Base-by-base conservation (phyloP, 495 filamentous ascomycete species). In the Chaetomium cochliodes region DNA sequence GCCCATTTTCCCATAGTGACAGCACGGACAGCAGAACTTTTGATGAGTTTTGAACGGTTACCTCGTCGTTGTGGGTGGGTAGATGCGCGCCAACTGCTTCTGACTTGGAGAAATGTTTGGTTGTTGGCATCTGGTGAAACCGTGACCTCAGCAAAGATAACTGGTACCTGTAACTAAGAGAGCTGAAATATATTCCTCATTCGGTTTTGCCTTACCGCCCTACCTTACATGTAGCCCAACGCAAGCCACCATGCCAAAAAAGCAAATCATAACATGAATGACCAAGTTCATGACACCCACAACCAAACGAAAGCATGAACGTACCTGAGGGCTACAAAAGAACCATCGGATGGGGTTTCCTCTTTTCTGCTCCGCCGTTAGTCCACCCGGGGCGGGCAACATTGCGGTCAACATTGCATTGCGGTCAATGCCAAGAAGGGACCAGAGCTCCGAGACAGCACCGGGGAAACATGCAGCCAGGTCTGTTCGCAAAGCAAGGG, bases 391-490 rank as follows among this genome's bases (percentile, higher is more conserved):
- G 53, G 15, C n/a, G 53, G 20, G 37, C 18, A 13, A 33, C 44
- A 26, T 50, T 22, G 42, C 25, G 25, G 57, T 59, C 26, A 33
- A 59, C n/a, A n/a, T n/a, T n/a, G n/a, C 44, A 26, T 50, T 22
- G 42, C 25, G 25, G 57, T 59, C 26, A 33, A 59, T 22, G 41
- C 57, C 57, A 59, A 49, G 42, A 49, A 59, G 42, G 57, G 41
- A 33, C 47, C 56, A 49, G n/a, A 59, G 28, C 57, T 59, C 57
- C 41, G 57, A 59, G 57, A 59, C 57, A 49, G 33, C 33, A 37
- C 33, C 33, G 33, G 7, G 57, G 41, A 16, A 33, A 59, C 57
- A 59, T 59, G 57, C 41, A 49, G 42, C 26, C 55, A 44, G 20
- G 53, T 54, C 28, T 54, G 51, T 56, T 22, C 33, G 4, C 49